Evolutionary conservation across 169 alveolate genomes (phyloP).

Genomic region (Eimeria sp.): DNA sequence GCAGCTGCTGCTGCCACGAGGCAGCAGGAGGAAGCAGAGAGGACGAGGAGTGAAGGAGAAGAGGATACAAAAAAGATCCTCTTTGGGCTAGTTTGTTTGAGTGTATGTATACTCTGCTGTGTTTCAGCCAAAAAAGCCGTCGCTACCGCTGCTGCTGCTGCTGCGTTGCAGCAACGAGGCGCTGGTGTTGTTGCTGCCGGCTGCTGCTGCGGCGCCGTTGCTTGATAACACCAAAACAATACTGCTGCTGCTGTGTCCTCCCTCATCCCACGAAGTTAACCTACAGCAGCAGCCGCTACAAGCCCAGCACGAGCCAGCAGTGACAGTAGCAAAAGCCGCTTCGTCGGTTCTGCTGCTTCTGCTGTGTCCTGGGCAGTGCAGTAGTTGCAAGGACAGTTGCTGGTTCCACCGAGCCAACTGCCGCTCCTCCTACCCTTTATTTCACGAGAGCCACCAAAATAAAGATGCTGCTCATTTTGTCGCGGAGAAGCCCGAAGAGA

Average conservation of each 20-base stretch:
- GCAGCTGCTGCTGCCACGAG: conserved; percentile 77
- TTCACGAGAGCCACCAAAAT: background rate
- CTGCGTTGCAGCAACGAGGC: conserved; percentile 80
- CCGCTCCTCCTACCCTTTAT: conserved; percentile 1
- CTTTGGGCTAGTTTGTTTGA: conserved; percentile 60
- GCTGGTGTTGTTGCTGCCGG: conserved; percentile 79
- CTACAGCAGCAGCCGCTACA: conserved; percentile 41
- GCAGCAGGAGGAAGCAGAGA: conserved; percentile 73
- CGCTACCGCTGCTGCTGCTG: conserved; percentile 68
- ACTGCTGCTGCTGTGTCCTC: conserved; percentile 50
- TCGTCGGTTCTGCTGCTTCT: conserved; percentile 51
- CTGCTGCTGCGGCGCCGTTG: conserved; percentile 65
- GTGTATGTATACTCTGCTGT: conserved; percentile 73
- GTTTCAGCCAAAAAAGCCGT: conserved; percentile 77
- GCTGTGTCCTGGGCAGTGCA: conserved; percentile 57
- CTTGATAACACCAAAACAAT: conserved; percentile 25
- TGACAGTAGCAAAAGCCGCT: conserved; percentile 39
- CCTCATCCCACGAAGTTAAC: conserved; percentile 16
- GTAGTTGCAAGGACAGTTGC: conserved; percentile 74
- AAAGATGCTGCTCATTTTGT: conserved; percentile 24
- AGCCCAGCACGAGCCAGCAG: conserved; percentile 50
- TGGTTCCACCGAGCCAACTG: conserved; percentile 30
- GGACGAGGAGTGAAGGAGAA: conserved; percentile 26
- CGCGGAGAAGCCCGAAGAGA: conserved; percentile 35
- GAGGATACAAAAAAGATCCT: conserved; percentile 60